Base-by-base conservation (phyloP, 2,329 filamentous ascomycete species). In the Rhynchosporium graminicola region DNA sequence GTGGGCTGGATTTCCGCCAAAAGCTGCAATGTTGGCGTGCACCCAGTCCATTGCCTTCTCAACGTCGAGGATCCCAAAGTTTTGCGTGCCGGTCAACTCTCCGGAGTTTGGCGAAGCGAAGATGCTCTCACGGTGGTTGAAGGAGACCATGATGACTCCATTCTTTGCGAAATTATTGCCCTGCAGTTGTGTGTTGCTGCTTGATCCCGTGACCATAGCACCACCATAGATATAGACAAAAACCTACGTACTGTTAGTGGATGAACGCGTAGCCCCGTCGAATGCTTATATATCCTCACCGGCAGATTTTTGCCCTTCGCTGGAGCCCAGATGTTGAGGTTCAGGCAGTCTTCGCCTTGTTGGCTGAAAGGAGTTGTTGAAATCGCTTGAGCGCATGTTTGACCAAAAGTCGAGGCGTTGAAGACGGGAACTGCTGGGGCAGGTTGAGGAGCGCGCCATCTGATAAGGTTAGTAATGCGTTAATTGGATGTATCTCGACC, bases 1-100 rank as follows among this genome's bases (percentile, higher is more conserved):
- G 28, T 47, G 54, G 13, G 29, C 13, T 2, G 76, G 76, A 64
- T 87, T 80, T 1, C 85, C 86, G 0, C 89, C 89, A 78, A 3
- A 90, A 80, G 6, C 89, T 88, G 4, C 90, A 74, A 71, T 92
- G 71, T 87, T 87, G 40, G 79, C 75, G 63, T 78, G 77, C 42
- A 88, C 79, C 86, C 86, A 88, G 60, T 78, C 75, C 38, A 88
- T 76, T 9, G 83, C 79, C 28, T 80, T 71, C 63, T 82, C 78
- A 73, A 88, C 85, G 69, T 89, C 86, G 63, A 80, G 77, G 57
- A 88, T 74, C 1, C 87, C 87, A 36, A 67, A 63, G 57, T 68
- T 68, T 40, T 63, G 63, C 2, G 38, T 43, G 4, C 54, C 60
- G 3, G 36, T 42, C 26, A 64, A 50, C 15, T 62, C 67, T 3